These are phyloP conservation scores for Smallanthus sonchifolius DNA, from an alignment of 129 eudicot species.

Conservation along the genomic window DNA sequence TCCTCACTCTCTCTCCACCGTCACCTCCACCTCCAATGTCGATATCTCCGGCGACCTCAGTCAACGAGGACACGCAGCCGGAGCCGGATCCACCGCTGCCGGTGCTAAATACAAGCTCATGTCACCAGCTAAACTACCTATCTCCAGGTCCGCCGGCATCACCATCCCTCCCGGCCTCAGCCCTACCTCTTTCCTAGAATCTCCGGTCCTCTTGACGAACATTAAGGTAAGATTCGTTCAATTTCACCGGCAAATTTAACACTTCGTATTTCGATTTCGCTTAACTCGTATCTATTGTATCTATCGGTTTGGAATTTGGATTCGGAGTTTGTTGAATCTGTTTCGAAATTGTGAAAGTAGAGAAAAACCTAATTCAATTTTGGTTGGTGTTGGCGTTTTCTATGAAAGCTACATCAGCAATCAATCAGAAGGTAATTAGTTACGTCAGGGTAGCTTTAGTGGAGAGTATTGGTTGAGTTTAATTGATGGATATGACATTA, in stretches of 20 bases:
- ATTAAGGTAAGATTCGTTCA: conserved; percentile 48
- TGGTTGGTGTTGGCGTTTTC: conserved; percentile 11
- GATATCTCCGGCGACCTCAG: not conserved
- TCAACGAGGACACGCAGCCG: conserved; percentile 13
- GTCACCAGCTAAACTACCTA: conserved; percentile 98
- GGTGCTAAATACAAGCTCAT: conserved; percentile 86
- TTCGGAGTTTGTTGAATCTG: not conserved
- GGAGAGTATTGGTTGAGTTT: conserved; percentile 31
- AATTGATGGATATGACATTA: conserved; percentile 21
- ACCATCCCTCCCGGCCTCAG: conserved; percentile 88
- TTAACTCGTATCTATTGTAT: not conserved
- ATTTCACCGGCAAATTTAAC: not conserved
- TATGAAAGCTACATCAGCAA: conserved; percentile 14
- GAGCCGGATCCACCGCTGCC: conserved; percentile 29
- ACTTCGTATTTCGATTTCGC: not conserved
- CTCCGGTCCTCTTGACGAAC: conserved; percentile 89
- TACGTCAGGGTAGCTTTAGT: conserved; percentile 29
- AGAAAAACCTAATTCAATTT: not conserved
- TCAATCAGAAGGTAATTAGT: conserved; percentile 18
- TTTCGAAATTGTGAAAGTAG: not conserved
- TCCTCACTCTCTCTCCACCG: conserved; percentile 28
- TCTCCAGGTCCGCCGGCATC: conserved; percentile 65
- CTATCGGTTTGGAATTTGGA: not conserved
- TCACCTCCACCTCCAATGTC: conserved; percentile 31
- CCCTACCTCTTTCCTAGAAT: conserved; percentile 93